A percentile compares a stretch with the other conserved stretches of the same genome.
Evolutionary conservation across 257 asterid species (phyloP).

Genomic region (Craterostigma plantagineum): DNA sequence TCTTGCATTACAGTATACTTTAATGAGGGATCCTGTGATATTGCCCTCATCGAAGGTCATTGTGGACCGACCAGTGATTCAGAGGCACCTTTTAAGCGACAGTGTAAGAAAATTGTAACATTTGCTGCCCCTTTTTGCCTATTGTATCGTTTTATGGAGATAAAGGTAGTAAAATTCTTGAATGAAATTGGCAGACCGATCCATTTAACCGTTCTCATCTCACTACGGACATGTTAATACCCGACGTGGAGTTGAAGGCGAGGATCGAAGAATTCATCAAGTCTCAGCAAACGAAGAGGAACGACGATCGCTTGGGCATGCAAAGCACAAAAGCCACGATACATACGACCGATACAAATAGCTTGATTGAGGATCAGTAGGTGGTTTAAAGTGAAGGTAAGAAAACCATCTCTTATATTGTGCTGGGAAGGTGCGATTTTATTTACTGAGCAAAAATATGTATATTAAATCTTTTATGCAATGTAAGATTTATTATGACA

Average conservation of each 20-base stretch:
- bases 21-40: conserved; percentile 92
- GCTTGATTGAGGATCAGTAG: conserved; percentile 40
- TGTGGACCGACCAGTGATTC: conserved; percentile 77
- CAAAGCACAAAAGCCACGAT: no score
- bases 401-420: no score
- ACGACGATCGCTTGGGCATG: conserved; percentile 21
- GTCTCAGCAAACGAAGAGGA: conserved; percentile 33
- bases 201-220: conserved; percentile 94
- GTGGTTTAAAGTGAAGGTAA: not conserved
- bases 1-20: conserved; percentile 54
- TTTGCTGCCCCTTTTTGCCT: no score
- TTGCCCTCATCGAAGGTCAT: conserved; percentile 74
- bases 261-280: conserved; percentile 54
- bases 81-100: conserved; percentile 92
- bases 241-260: conserved; percentile 66
- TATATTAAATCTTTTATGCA: no score
- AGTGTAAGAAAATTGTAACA: conserved; percentile 18
- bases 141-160: no score
- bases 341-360: no score
- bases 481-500: no score
- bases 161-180: not conserved
- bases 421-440: no score
- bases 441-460: no score
- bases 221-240: conserved; percentile 76
- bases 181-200: conserved; percentile 42